Evolutionary conservation across 768 basidiomycete genomes (phyloP).

Genomic region (Podaxis sp.): DNA sequence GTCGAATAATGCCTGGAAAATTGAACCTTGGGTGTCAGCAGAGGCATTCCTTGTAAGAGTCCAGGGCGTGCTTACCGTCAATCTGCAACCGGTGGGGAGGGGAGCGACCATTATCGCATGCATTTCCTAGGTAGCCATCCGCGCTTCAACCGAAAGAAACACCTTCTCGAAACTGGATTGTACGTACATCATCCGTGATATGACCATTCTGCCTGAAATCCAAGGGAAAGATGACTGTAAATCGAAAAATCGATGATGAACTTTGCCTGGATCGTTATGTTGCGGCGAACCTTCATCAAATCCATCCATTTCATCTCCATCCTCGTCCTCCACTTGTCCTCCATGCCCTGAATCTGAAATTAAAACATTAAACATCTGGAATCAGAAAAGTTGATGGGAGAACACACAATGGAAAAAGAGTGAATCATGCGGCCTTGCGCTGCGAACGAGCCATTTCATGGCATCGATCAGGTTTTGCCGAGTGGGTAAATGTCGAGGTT

Average conservation of each 20-base stretch:
- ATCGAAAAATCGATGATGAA: background rate
- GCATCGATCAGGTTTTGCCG: constrained; percentile 45
- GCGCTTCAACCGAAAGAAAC: background rate
- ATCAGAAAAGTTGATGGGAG: background rate
- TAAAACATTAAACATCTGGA: background rate
- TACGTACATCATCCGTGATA: constrained; percentile 67
- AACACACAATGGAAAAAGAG: constrained; percentile 73
- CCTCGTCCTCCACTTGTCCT: constrained; percentile 78
- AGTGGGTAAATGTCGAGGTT: constrained; percentile 43
- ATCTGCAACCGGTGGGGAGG: constrained; percentile 46
- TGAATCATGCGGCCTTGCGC: constrained; percentile 68
- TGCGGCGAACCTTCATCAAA: constrained; percentile 63
- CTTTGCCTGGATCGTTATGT: background rate
- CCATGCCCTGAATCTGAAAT: constrained; percentile 86
- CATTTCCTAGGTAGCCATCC: constrained; percentile 36
- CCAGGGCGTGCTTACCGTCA: constrained; percentile 38
- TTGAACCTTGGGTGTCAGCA: background rate
- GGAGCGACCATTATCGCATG: constrained; percentile 47
- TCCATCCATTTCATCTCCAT: constrained; percentile 81
- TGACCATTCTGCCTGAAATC: constrained; percentile 77
- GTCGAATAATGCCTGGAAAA: constrained; percentile 48
- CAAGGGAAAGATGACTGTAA: constrained; percentile 79
- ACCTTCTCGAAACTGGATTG: background rate
- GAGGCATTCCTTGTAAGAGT: background rate
- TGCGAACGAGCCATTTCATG: constrained; percentile 62